Conservation (phyloP, 257 asterid genomes). For the Mentha longifolia region DNA sequence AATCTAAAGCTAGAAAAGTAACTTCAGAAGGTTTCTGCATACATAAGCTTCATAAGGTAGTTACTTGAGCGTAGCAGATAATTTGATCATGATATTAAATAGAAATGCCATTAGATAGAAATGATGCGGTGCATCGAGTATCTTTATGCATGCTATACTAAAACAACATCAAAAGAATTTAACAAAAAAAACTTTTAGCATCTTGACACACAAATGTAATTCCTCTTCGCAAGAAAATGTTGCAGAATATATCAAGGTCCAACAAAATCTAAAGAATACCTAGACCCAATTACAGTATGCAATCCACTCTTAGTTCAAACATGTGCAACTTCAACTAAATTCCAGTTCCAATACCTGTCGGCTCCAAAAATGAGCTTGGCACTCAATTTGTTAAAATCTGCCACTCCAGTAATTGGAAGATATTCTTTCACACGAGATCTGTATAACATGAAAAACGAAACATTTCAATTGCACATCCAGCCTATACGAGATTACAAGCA, state of each 20-base stretch:
- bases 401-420: constrained; percentile 77
- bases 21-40: background rate
- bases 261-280: background rate
- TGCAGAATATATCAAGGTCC: background rate
- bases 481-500: constrained; percentile 15
- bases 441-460: constrained; percentile 21
- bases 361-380: constrained; percentile 87
- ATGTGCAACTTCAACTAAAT: background rate
- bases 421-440: constrained; percentile 85
- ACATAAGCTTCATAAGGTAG: background rate
- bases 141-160: background rate
- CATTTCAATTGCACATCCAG: constrained; percentile 1
- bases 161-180: background rate
- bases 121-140: background rate
- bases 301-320: background rate
- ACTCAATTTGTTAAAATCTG: constrained; percentile 83
- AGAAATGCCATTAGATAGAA: background rate
- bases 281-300: background rate
- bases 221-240: background rate
- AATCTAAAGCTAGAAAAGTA: background rate
- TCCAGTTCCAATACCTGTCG: constrained; percentile 51
- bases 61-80: background rate
- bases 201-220: background rate
- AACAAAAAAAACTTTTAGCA: background rate
- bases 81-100: constrained; percentile 1